Conservation (phyloP, 2,329 filamentous ascomycete species). For the Penicillium rolfsii region DNA sequence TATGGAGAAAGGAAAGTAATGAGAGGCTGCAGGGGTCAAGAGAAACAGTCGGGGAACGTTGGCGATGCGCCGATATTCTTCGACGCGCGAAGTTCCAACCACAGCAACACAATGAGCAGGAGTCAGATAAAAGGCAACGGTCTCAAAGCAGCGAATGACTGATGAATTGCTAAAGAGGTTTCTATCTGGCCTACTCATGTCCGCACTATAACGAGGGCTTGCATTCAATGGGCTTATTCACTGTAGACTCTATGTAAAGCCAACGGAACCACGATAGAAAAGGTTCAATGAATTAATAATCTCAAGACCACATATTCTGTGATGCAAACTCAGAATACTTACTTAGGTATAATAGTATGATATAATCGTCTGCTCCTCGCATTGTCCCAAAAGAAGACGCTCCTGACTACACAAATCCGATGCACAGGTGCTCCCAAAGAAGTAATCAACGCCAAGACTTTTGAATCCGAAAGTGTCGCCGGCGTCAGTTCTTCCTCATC, state of each 20-base stretch:
- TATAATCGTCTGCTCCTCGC: too few species aligned
- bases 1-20: slow-evolving; percentile 18
- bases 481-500: slow-evolving; percentile 11
- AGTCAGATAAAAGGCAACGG: background rate
- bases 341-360: background rate
- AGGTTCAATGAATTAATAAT: background rate
- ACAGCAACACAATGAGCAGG: background rate
- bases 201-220: background rate
- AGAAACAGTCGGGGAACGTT: slow-evolving; percentile 24
- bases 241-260: background rate
- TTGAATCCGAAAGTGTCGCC: slow-evolving; percentile 17
- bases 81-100: background rate
- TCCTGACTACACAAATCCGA: too few species aligned
- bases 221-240: background rate
- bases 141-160: background rate
- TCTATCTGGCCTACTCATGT: slow-evolving; percentile 1
- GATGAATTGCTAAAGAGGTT: background rate
- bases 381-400: too few species aligned
- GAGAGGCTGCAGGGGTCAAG: slow-evolving; percentile 23
- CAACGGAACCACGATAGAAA: background rate
- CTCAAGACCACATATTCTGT: too few species aligned
- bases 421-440: background rate
- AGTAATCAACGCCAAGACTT: slow-evolving; percentile 27
- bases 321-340: too few species aligned
- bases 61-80: slow-evolving; percentile 3